Percentiles rank a stretch among this genome's conserved stretches.
These are phyloP conservation scores for Thielaviopsis punctulata DNA, from an alignment of 2,329 filamentous ascomycete genomes.

Conservation along the genomic window DNA sequence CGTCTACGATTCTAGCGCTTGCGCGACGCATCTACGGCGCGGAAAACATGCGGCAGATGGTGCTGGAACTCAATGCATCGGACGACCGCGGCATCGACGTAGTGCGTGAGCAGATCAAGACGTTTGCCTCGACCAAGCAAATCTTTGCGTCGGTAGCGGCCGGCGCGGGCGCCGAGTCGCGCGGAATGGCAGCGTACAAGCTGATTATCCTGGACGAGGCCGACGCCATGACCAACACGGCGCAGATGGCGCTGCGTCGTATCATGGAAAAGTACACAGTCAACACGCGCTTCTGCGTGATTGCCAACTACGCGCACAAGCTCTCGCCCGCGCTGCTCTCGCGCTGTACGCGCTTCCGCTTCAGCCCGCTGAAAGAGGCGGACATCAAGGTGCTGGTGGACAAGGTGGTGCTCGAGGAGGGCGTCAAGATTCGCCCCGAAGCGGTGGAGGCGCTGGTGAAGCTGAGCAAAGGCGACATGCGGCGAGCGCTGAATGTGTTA, in stretches of 20 bases:
- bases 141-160: slow-evolving; percentile 59
- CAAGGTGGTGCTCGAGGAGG: slow-evolving; percentile 74
- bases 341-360: slow-evolving; percentile 84
- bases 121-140: slow-evolving; percentile 93
- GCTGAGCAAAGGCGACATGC: slow-evolving; percentile 91
- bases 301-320: slow-evolving; percentile 98
- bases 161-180: slow-evolving; percentile 28
- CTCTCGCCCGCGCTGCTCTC: slow-evolving; percentile 83
- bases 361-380: slow-evolving; percentile 75
- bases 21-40: slow-evolving; percentile 82
- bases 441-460: slow-evolving; percentile 71
- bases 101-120: slow-evolving; percentile 97
- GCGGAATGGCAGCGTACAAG: slow-evolving; percentile 53
- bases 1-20: slow-evolving; percentile 85
- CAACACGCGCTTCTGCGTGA: slow-evolving; percentile 95
- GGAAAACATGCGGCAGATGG: slow-evolving; percentile 94
- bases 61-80: slow-evolving; percentile 90
- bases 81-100: slow-evolving; percentile 97
- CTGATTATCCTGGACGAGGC: slow-evolving; percentile 96
- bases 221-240: slow-evolving; percentile 98
- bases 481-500: slow-evolving; percentile 80
- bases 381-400: slow-evolving; percentile 80
- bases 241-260: slow-evolving; percentile 87
- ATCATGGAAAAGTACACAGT: slow-evolving; percentile 99
- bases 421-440: slow-evolving; percentile 63